Base-by-base conservation (phyloP, 1,284 basidiomycete genomes). In the Trichosporon inkin region DNA sequence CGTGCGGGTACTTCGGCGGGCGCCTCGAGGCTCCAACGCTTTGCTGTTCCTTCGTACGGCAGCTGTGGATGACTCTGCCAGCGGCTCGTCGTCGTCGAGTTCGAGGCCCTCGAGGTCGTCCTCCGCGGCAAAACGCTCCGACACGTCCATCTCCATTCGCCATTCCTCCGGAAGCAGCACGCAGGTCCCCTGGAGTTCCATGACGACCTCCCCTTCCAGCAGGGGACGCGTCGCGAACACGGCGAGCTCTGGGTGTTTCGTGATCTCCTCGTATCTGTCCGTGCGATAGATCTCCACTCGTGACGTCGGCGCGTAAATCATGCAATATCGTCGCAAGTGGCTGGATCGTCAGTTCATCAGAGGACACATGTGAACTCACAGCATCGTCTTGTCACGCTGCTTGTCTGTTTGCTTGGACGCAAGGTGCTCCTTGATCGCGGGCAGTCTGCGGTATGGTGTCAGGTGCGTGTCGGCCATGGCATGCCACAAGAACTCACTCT, bases 211-310 rank as follows among this genome's bases (percentile, higher is more conserved):
- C 1, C 69, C 70, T 7, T 66, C 61, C 2, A 67, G 40, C 0
- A 79, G 60, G 10, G 69, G 66, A 10, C 64, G 53, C 0, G 75
- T 77, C 8, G 77, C 75, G 52, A 68, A 75, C 3, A 79, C 71
- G 8, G 71, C 77, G 10, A 79, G 63, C 60, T 79, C 75, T 17
- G 69, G 62, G 41, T 77, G 76, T 1, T 71, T 69, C 7, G 73
- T 73, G 13, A 75, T 67, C 44, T 66, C 61, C 1, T 68, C 63
- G 59, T 79, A 79, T 10, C 76, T 67, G 17, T 69, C 62, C 0
- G 77, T 79, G 1, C 69, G 67, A 44, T 72, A 68, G 16, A 79
- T 73, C 39, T 79, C 77, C 40, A 79, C 55, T 7, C 76, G 68
- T 0, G 75, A 77, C 0, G 62, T 62, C 3, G 76, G 76, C 10